Evolutionary conservation across 176 grass and related monocot species (phyloP).

Genomic region (Panicum miliaceum): DNA sequence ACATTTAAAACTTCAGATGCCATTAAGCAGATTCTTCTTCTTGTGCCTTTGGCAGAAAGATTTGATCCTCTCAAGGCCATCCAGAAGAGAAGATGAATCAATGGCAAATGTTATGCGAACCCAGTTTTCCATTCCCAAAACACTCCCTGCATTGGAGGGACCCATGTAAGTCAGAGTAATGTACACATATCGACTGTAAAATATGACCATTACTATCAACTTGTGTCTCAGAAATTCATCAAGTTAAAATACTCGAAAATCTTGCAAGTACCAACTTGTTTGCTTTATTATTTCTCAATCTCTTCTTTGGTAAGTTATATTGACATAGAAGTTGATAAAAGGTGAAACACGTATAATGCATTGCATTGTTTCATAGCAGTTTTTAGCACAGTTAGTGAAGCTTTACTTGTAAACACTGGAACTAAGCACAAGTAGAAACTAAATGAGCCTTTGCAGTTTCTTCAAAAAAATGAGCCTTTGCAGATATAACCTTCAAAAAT

Average conservation of each 20-base stretch:
- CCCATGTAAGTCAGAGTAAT: background rate
- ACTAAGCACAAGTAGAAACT: background rate
- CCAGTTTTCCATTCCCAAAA: conserved; percentile 61
- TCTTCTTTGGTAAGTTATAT: background rate
- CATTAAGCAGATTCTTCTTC: conserved; percentile 41
- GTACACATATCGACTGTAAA: background rate
- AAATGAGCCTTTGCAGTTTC: background rate
- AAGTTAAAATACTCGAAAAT: background rate
- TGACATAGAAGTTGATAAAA: background rate
- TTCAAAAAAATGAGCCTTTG: background rate
- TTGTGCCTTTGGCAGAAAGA: conserved; percentile 49
- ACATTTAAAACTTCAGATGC: background rate
- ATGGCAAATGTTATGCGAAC: conserved; percentile 59
- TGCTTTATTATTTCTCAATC: background rate
- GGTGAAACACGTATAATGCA: background rate
- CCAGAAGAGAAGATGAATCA: conserved; percentile 49
- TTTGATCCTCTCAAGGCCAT: conserved; percentile 59
- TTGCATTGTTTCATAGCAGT: background rate
- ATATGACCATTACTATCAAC: background rate
- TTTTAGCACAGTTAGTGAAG: background rate
- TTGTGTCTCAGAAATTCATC: background rate
- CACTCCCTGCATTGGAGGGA: conserved; percentile 38
- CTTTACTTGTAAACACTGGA: background rate
- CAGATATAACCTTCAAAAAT: background rate
- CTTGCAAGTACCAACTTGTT: background rate